Evolutionary conservation across 306 rosid genomes (phyloP).

Genomic region (Astragalus membranaceus): DNA sequence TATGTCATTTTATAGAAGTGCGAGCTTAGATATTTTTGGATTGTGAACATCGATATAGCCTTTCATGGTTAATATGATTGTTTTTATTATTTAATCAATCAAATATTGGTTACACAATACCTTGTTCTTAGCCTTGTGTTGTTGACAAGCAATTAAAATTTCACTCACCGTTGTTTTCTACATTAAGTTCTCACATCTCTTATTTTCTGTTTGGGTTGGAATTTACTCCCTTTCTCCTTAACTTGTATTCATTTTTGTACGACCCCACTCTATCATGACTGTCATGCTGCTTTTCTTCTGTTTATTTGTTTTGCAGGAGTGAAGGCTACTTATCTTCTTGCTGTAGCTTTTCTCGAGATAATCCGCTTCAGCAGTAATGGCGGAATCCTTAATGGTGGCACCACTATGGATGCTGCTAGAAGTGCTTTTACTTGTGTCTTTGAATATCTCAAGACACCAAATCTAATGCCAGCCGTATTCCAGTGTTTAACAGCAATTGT

Average conservation of each 20-base stretch:
- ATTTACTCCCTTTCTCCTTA: slow-evolving; percentile 6
- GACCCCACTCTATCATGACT: background rate
- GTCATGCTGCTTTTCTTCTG: background rate
- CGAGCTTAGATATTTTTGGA: background rate
- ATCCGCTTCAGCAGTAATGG: slow-evolving; percentile 97
- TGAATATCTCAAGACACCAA: slow-evolving; percentile 95
- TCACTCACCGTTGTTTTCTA: background rate
- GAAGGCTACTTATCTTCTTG: slow-evolving; percentile 98
- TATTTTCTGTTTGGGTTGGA: slow-evolving; percentile 13
- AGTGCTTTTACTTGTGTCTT: slow-evolving; percentile 94
- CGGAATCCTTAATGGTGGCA: slow-evolving; percentile 83
- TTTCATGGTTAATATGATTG: slow-evolving; percentile 16
- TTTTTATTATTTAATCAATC: background rate
- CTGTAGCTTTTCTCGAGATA: slow-evolving; percentile 91
- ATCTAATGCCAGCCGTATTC: slow-evolving; percentile 90
- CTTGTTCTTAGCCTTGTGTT: slow-evolving; percentile 9
- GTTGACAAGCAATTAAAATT: background rate
- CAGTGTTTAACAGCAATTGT: slow-evolving; percentile 92
- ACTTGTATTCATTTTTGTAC: background rate
- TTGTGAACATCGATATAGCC: background rate
- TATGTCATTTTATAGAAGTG: slow-evolving; percentile 1
- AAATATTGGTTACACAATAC: background rate
- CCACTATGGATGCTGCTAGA: slow-evolving; percentile 52
- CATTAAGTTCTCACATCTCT: background rate
- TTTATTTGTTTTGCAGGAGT: slow-evolving; percentile 57